These are phyloP conservation scores for Paraconiothyrium brasiliense DNA, from an alignment of 2,329 filamentous ascomycete species.

Conservation along the genomic window DNA sequence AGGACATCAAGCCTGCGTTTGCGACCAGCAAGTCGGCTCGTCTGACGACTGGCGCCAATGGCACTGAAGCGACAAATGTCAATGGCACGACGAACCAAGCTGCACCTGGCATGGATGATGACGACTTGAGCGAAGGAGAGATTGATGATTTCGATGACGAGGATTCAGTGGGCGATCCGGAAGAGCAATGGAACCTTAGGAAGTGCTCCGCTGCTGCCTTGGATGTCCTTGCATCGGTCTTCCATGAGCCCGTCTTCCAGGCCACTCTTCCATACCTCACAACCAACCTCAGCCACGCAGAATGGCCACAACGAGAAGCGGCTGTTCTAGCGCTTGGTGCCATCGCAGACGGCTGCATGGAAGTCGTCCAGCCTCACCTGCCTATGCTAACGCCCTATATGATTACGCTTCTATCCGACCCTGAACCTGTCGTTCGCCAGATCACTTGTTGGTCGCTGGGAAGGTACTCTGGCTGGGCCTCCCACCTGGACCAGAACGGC, in stretches of 20 bases:
- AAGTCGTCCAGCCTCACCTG: slow-evolving; percentile 87
- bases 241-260: slow-evolving; percentile 86
- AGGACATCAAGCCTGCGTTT: slow-evolving; percentile 94
- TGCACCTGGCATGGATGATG: slow-evolving; percentile 49
- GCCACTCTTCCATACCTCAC: slow-evolving; percentile 92
- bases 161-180: slow-evolving; percentile 76
- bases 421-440: slow-evolving; percentile 89
- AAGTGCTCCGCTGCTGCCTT: slow-evolving; percentile 97
- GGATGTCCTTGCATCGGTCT: slow-evolving; percentile 92
- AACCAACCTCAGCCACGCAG: slow-evolving; percentile 83
- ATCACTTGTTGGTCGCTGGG: slow-evolving; percentile 99
- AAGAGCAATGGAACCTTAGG: slow-evolving; percentile 92
- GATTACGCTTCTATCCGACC: slow-evolving; percentile 82
- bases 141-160: slow-evolving; percentile 79
- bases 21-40: slow-evolving; percentile 74
- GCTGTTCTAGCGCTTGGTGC: slow-evolving; percentile 94
- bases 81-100: slow-evolving; percentile 58
- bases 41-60: slow-evolving; percentile 61
- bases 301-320: slow-evolving; percentile 93
- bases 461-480: slow-evolving; percentile 92
- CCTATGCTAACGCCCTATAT: slow-evolving; percentile 91
- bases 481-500: slow-evolving; percentile 73
- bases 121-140: slow-evolving; percentile 87
- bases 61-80: slow-evolving; percentile 48
- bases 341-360: slow-evolving; percentile 93